Percentiles rank a stretch among this genome's conserved stretches.
phyloP scores from a whole-genome alignment of 495 filamentous ascomycete genomes.

The Penicilliopsis zonata region DNA sequence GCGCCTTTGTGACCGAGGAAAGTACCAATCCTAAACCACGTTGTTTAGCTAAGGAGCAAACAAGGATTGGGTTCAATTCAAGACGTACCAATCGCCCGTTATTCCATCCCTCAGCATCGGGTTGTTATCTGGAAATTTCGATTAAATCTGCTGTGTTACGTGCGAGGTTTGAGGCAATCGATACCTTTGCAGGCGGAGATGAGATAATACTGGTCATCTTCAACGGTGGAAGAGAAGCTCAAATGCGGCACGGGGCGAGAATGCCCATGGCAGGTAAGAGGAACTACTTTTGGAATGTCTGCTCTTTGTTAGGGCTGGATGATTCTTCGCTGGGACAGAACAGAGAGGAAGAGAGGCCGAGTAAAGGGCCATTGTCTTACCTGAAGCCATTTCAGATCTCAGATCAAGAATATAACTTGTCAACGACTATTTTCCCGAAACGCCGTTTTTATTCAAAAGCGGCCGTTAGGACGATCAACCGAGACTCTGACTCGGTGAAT shows the following conservation, averaged over 20 bases:
- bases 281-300: slow-evolving; percentile 66
- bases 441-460: slow-evolving; percentile 3
- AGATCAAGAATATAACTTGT: slow-evolving; percentile 3
- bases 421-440: neutral
- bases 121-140: slow-evolving; percentile 78
- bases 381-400: slow-evolving; percentile 10
- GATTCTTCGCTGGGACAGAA: neutral
- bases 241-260: slow-evolving; percentile 92
- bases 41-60: slow-evolving; percentile 2
- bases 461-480: slow-evolving; percentile 8
- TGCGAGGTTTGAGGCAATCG: neutral
- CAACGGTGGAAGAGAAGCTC: slow-evolving; percentile 78
- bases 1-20: slow-evolving; percentile 98
- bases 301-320: slow-evolving; percentile 1
- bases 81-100: slow-evolving; percentile 76
- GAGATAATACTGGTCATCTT: slow-evolving; percentile 82
- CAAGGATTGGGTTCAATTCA: neutral
- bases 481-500: slow-evolving; percentile 5
- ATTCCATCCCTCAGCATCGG: slow-evolving; percentile 96
- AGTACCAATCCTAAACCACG: slow-evolving; percentile 74
- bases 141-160: no score
- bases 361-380: neutral
- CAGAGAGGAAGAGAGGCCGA: neutral
- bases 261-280: slow-evolving; percentile 93
- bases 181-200: slow-evolving; percentile 97